phyloP scores from a whole-genome alignment of 2,329 filamentous ascomycete species.

The Talaromyces sp. region DNA sequence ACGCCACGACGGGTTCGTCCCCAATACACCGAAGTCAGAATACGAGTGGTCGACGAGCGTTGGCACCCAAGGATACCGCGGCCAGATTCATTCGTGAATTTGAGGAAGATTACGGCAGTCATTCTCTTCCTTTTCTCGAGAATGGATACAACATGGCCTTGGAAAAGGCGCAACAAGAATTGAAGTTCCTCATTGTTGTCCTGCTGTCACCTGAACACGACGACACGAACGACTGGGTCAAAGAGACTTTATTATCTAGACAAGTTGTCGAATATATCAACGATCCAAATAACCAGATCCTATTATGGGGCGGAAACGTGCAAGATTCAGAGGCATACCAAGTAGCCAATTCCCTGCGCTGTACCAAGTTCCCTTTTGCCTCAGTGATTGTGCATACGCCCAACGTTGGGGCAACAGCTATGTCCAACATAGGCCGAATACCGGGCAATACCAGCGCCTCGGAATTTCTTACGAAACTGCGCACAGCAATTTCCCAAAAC shows the following conservation, averaged over 20 bases:
- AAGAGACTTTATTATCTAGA: slow-evolving; percentile 72
- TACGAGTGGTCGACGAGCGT: slow-evolving; percentile 66
- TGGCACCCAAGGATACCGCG: slow-evolving; percentile 83
- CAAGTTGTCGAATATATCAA: slow-evolving; percentile 72
- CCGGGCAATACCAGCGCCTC: slow-evolving; percentile 66
- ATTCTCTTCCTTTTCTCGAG: slow-evolving; percentile 71
- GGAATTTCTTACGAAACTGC: slow-evolving; percentile 73
- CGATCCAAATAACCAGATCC: slow-evolving; percentile 70
- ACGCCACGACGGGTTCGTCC: slow-evolving; percentile 43
- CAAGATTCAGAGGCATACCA: slow-evolving; percentile 93
- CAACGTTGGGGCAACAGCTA: slow-evolving; percentile 75
- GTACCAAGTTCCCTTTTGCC: slow-evolving; percentile 89
- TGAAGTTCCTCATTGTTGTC: slow-evolving; percentile 87
- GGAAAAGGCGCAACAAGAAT: slow-evolving; percentile 81
- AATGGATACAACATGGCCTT: slow-evolving; percentile 88
- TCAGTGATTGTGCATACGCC: slow-evolving; percentile 84
- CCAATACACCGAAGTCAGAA: slow-evolving; percentile 50
- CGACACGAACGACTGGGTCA: slow-evolving; percentile 77
- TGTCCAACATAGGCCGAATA: slow-evolving; percentile 83
- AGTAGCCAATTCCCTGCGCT: slow-evolving; percentile 79
- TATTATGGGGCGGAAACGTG: slow-evolving; percentile 91
- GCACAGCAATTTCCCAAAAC: slow-evolving; percentile 69
- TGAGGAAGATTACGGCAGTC: slow-evolving; percentile 80
- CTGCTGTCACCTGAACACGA: slow-evolving; percentile 92
- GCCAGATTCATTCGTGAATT: slow-evolving; percentile 88